A percentile compares a stretch with the other conserved stretches of the same genome.
Conservation (phyloP, 148 eudicot species). For the Nepenthes gracilis region DNA sequence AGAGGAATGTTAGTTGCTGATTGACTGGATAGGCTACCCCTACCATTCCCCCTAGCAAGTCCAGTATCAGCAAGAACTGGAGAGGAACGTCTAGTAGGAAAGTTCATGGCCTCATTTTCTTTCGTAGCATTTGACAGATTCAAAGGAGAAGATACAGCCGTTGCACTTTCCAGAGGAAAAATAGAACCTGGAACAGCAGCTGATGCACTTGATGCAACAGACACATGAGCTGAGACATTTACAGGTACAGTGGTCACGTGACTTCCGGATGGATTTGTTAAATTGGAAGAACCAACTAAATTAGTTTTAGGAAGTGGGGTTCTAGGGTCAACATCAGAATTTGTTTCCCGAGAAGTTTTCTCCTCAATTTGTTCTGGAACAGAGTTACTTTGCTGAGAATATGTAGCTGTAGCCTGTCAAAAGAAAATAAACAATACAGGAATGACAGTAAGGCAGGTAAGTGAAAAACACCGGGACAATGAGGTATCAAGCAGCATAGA, state of each 20-base stretch:
- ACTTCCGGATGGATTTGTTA: slow-evolving; percentile 42
- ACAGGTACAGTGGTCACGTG: slow-evolving; percentile 22
- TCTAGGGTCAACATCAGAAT: slow-evolving; percentile 46
- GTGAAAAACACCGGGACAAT: background rate
- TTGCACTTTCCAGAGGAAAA: slow-evolving; percentile 30
- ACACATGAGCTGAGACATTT: slow-evolving; percentile 21
- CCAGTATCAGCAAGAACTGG: slow-evolving; percentile 55
- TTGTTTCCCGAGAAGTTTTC: slow-evolving; percentile 43
- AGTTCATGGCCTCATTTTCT: slow-evolving; percentile 53
- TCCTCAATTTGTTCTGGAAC: slow-evolving; percentile 62
- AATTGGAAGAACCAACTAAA: slow-evolving; percentile 39
- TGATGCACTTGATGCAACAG: slow-evolving; percentile 32
- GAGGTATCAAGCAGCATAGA: too few relatives aligned
- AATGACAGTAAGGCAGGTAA: background rate
- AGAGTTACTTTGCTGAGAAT: slow-evolving; percentile 43
- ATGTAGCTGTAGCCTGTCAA: slow-evolving; percentile 34
- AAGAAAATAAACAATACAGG: background rate
- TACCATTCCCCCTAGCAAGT: slow-evolving; percentile 42
- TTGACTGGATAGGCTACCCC: slow-evolving; percentile 51
- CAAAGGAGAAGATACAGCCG: slow-evolving; percentile 36
- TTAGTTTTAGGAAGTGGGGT: slow-evolving; percentile 73
- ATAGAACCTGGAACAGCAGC: slow-evolving; percentile 23
- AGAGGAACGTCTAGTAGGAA: slow-evolving; percentile 63
- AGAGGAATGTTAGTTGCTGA: slow-evolving; percentile 31
- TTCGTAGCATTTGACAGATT: slow-evolving; percentile 36